A percentile compares a stretch with the other conserved stretches of the same genome.
Evolutionary conservation across 2,329 filamentous ascomycete genomes (phyloP).

Genomic region (Taxawa tesnikishii): DNA sequence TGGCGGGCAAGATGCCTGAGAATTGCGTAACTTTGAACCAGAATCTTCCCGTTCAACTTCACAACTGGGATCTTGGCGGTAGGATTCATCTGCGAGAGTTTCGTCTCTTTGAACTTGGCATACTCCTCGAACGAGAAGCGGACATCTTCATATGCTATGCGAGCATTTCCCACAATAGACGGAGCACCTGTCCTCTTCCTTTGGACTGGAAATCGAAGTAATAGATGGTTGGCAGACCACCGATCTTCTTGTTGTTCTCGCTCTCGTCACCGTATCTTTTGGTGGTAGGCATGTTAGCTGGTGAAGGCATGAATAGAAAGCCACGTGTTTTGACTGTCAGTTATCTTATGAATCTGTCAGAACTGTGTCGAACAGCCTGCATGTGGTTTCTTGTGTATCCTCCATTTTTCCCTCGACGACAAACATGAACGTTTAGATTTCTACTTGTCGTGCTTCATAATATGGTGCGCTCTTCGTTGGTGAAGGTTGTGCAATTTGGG

Average conservation of each 20-base stretch:
- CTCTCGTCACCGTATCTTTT: constrained; percentile 11
- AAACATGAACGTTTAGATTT: no score
- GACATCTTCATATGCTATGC: constrained; percentile 4
- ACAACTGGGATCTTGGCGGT: constrained; percentile 7
- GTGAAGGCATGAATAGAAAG: background rate
- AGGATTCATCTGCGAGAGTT: constrained; percentile 8
- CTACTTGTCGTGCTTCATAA: no score
- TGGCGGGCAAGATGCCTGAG: constrained; percentile 16
- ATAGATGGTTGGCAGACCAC: constrained; percentile 19
- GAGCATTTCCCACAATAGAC: constrained; percentile 13
- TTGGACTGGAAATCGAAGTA: constrained; percentile 21
- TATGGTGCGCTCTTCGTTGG: no score
- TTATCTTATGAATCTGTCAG: no score
- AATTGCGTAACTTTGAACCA: constrained; percentile 21
- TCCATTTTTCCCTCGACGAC: no score
- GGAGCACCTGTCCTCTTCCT: constrained; percentile 18
- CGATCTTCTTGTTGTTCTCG: constrained; percentile 17
- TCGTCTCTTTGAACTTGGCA: constrained; percentile 5
- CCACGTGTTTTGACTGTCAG: no score
- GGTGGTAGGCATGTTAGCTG: constrained; percentile 6
- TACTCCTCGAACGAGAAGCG: constrained; percentile 3
- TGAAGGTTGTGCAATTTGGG: no score
- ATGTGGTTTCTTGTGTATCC: no score
- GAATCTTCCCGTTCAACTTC: constrained; percentile 13
- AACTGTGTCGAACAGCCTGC: no score